A percentile compares a stretch with the other conserved stretches of the same genome.
These are phyloP conservation scores for Pichia sp. DNA, from an alignment of 1,139 yeast species.

Conservation along the genomic window DNA sequence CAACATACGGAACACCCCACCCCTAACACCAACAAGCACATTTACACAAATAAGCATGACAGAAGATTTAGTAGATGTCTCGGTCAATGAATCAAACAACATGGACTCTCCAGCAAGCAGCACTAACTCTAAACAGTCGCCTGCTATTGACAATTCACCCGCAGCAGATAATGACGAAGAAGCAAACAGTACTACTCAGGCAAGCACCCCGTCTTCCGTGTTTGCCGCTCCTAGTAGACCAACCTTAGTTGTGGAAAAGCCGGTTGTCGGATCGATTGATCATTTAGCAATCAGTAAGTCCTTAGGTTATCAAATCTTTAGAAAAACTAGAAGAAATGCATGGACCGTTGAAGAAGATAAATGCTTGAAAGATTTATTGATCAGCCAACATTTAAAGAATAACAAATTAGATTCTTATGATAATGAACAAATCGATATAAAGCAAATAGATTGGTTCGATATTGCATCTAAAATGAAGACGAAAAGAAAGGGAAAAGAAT, in stretches of 20 bases:
- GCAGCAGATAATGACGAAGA: no score
- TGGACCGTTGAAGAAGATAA: constrained; percentile 71
- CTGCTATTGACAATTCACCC: no score
- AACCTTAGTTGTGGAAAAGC: constrained; percentile 20
- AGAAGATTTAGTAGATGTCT: no score
- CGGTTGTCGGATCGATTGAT: constrained; percentile 44
- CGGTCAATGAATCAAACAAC: no score
- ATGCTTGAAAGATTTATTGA: constrained; percentile 39
- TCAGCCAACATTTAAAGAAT: constrained; percentile 26
- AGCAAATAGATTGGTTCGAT: constrained; percentile 65
- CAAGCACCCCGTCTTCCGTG: no score
- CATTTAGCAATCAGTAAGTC: constrained; percentile 70
- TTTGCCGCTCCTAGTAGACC: neutral
- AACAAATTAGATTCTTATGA: constrained; percentile 19
- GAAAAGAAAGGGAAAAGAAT: constrained; percentile 61
- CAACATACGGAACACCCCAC: no score
- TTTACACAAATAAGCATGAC: no score
- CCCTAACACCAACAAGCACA: no score
- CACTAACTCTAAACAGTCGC: no score
- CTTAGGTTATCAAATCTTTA: constrained; percentile 71
- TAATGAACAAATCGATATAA: constrained; percentile 35
- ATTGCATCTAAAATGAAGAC: constrained; percentile 46
- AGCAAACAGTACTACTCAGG: no score
- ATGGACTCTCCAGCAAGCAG: no score
- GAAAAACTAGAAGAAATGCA: constrained; percentile 60